Base-by-base conservation (phyloP, 2,329 filamentous ascomycete genomes). In the Trematosphaeria pertusa region DNA sequence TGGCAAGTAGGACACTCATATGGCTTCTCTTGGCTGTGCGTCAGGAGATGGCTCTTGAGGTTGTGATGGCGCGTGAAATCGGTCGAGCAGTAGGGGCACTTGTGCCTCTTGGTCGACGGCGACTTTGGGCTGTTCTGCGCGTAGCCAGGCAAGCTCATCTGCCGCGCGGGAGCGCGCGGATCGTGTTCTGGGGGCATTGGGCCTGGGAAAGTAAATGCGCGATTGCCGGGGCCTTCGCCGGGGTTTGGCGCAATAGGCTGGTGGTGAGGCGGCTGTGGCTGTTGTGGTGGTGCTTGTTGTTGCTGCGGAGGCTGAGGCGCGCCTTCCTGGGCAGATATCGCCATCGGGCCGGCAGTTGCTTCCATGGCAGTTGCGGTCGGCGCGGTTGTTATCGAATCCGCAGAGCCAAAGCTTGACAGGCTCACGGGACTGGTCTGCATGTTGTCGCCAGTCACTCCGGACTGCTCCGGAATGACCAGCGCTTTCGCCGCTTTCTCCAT, bases 21-120 rank as follows among this genome's bases (percentile, higher is more conserved):
- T 0, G 94, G 94, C 74, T 99, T 99, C 73, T 99, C 94, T 78
- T 99, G 93, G 64, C 92, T 97, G 73, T 97, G 94, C 0, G 94
- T 97, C 68, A 99, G 83, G 46, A 99, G 82, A 75, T 99, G 94
- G 60, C 91, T 97, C 76, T 97, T 99, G 20, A 97, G 82, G 65
- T 99, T 97, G 70, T 97, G 94, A 69, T 97, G 94, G 34, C 94
- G 85, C 20, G 94, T 99, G 61, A 99, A 99, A 65, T 96, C 94
- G 4, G 94, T 97, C 30, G 91, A 85, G 78, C 94, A 99, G 71
- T 96, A 96, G 0, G 91, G 93, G 67, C 94, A 99, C 72, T 94
- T 96, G 76, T 99, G 93, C 65, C 94, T 93, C 76, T 96, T 97
- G 41, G 83, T 81, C 19, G 86, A 86, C 0, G 88, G 87, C 5